Conservation (phyloP, 192 early-diverging fungal genomes). For the Coemansia sp. region DNA sequence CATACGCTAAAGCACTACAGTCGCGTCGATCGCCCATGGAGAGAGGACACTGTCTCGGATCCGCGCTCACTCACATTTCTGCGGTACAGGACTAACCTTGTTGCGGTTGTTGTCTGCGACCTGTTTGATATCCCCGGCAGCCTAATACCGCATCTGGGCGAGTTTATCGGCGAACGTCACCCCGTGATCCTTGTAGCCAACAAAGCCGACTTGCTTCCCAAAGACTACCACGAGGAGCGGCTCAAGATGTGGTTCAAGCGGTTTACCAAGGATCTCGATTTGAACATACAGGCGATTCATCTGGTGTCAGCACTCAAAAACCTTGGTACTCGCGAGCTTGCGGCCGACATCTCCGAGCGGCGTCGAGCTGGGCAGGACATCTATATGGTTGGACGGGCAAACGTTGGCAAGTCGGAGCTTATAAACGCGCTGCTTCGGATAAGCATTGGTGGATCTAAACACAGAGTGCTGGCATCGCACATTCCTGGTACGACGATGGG, state of each 20-base stretch:
- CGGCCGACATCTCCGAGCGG: slow-evolving; percentile 43
- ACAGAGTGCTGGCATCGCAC: slow-evolving; percentile 62
- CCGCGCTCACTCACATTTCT: slow-evolving; percentile 60
- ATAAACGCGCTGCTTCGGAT: slow-evolving; percentile 66
- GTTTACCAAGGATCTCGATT: slow-evolving; percentile 42
- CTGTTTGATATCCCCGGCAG: slow-evolving; percentile 70
- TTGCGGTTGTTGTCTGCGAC: slow-evolving; percentile 67
- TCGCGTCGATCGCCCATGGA: slow-evolving; percentile 47
- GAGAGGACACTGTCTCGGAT: slow-evolving; percentile 56
- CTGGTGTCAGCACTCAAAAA: slow-evolving; percentile 66
- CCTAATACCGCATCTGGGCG: slow-evolving; percentile 52
- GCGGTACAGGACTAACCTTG: slow-evolving; percentile 53
- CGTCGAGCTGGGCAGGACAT: slow-evolving; percentile 58
- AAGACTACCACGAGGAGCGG: slow-evolving; percentile 57
- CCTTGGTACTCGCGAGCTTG: slow-evolving; percentile 56
- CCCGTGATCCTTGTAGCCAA: slow-evolving; percentile 69
- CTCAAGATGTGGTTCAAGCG: slow-evolving; percentile 59
- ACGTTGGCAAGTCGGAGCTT: slow-evolving; percentile 78
- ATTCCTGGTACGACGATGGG: slow-evolving; percentile 79
- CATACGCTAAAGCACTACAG: slow-evolving; percentile 64
- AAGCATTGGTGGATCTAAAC: slow-evolving; percentile 46
- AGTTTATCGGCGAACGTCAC: slow-evolving; percentile 58
- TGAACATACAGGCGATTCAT: slow-evolving; percentile 53
- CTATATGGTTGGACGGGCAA: slow-evolving; percentile 73
- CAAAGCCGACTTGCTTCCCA: slow-evolving; percentile 71